Evolutionary conservation across 768 basidiomycete genomes (phyloP).

Genomic region (Pisolithus sp.): DNA sequence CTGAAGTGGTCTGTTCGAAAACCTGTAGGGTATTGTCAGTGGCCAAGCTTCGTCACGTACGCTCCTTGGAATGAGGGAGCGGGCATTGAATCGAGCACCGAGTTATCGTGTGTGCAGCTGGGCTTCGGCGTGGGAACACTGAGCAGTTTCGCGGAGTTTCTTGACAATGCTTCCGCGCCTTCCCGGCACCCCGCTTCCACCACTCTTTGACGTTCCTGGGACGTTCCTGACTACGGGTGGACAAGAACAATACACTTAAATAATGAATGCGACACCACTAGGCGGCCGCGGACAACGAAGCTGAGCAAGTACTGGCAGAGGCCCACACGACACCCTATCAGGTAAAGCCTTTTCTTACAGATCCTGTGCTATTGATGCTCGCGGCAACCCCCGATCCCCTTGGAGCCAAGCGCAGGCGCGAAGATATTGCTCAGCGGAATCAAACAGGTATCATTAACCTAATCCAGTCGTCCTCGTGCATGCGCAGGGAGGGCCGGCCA

Average conservation of each 20-base stretch:
- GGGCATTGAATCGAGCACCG: constrained; percentile 35
- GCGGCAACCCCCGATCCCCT: constrained; percentile 6
- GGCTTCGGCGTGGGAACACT: constrained; percentile 27
- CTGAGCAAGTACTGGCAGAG: neutral
- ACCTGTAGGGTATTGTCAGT: constrained; percentile 11
- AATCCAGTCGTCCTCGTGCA: constrained; percentile 3
- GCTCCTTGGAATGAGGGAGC: constrained; percentile 32
- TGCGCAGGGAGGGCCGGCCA: constrained; percentile 6
- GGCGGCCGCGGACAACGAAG: neutral
- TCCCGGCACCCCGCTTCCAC: constrained; percentile 23
- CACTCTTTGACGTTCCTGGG: neutral
- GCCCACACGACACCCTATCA: neutral
- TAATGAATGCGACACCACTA: no score
- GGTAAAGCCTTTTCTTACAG: neutral
- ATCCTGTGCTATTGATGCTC: constrained; percentile 1
- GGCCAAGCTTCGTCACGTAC: constrained; percentile 12
- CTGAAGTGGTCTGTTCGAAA: constrained; percentile 1
- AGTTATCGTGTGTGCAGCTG: constrained; percentile 31
- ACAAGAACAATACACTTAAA: no score
- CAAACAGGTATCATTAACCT: constrained; percentile 4
- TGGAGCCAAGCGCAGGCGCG: constrained; percentile 5
- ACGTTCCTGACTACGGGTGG: constrained; percentile 11
- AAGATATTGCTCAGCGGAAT: constrained; percentile 5
- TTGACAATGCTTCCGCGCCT: constrained; percentile 28
- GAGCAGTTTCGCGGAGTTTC: constrained; percentile 29